These are phyloP conservation scores for Bruguiera hainesii DNA, from an alignment of 441 rosid genomes.

Conservation along the genomic window DNA sequence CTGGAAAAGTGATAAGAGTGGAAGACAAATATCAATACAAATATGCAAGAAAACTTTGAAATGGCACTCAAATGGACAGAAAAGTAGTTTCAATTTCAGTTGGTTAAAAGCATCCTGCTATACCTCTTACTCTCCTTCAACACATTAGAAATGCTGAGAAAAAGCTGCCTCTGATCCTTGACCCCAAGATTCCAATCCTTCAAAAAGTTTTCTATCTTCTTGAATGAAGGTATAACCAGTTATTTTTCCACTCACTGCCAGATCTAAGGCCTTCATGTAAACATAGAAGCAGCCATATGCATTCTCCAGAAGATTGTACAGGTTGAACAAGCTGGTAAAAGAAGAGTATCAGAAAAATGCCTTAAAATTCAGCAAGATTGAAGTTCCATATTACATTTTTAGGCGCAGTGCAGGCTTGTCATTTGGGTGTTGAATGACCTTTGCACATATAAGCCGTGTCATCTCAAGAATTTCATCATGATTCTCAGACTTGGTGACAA, in stretches of 20 bases:
- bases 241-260: constrained; percentile 80
- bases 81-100: background rate
- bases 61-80: background rate
- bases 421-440: constrained; percentile 74
- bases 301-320: constrained; percentile 78
- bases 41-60: background rate
- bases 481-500: constrained; percentile 57
- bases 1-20: constrained; percentile 37
- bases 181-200: constrained; percentile 90
- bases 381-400: constrained; percentile 61
- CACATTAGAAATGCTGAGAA: constrained; percentile 64
- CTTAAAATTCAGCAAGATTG: background rate
- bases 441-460: constrained; percentile 64
- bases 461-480: constrained; percentile 68
- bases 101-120: background rate
- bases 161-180: constrained; percentile 81
- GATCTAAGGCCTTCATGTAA: constrained; percentile 70
- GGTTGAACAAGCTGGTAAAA: constrained; percentile 81
- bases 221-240: constrained; percentile 64
- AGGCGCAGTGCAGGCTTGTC: constrained; percentile 88
- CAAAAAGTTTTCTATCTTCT: constrained; percentile 76
- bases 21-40: constrained; percentile 3
- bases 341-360: constrained; percentile 22
- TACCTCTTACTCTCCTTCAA: constrained; percentile 82
- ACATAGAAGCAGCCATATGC: constrained; percentile 71